Conservation (phyloP, 306 rosid genomes). For the Castanea crenata region DNA sequence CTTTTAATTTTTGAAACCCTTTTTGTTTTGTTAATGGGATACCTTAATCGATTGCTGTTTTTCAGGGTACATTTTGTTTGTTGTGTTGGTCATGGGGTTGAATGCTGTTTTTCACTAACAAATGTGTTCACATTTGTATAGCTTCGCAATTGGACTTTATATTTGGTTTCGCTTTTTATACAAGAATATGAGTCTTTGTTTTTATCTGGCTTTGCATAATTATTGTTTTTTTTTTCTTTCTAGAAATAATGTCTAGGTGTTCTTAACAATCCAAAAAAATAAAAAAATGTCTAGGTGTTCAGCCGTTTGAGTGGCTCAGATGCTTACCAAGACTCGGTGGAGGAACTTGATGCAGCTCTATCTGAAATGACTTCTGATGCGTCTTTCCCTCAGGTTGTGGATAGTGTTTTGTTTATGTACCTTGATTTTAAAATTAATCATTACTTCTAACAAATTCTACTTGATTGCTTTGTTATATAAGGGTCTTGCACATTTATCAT, state of each 20-base stretch:
- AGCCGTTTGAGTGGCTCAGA: constrained; percentile 26
- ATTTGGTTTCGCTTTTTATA: neutral
- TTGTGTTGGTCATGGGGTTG: neutral
- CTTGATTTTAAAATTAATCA: neutral
- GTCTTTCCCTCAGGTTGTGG: constrained; percentile 36
- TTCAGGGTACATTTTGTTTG: neutral
- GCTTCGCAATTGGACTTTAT: neutral
- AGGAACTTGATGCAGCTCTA: constrained; percentile 38
- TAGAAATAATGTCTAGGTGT: neutral
- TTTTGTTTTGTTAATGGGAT: neutral
- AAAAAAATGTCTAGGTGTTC: constrained; percentile 18
- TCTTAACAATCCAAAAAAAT: neutral
- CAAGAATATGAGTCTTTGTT: neutral
- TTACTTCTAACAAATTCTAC: neutral
- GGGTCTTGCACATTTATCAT: constrained; percentile 37
- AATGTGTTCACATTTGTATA: neutral
- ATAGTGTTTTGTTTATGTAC: neutral
- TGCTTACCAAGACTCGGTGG: constrained; percentile 26
- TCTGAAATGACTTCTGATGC: constrained; percentile 30
- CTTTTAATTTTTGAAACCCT: neutral
- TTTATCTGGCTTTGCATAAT: neutral
- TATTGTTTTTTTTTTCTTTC: neutral
- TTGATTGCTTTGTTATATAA: neutral
- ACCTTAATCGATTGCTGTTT: neutral
- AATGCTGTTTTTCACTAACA: no score